Base-by-base conservation (phyloP, 768 basidiomycete species). In the Podaxis sp. region DNA sequence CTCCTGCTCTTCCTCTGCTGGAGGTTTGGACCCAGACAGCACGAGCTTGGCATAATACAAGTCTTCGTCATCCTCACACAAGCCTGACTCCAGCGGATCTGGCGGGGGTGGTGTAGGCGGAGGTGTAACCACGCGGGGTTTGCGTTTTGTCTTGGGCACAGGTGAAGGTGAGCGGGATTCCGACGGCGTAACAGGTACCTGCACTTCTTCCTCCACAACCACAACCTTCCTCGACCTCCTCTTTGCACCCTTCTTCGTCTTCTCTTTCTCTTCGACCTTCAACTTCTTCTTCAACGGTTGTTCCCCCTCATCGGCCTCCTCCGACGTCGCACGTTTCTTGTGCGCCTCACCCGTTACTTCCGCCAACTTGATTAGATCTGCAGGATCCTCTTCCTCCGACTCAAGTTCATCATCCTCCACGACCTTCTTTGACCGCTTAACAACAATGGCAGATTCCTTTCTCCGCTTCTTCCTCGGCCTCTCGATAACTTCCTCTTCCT, bases 41-140 rank as follows among this genome's bases (percentile, higher is more conserved):
- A 81, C 86, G 42, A 89, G 80, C 65, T 84, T 87, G 59, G 87
- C 80, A 73, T 88, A 95, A 75, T 90, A 96, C 15, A 92, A 72
- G 71, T 97, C 95, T 72, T 97, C 95, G 67, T 96, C 95, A 71
- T 96, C 95, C 40, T 87, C 82, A 66, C 90, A 90, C 12, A 93
- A 68, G 2, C 84, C 90, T 33, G 79, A 74, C 2, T 75, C 75
- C 38, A 87, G 71, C 1, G 82, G 82, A 71, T 90, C 84, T 13
- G 80, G 81, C 13, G 82, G 84, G 1, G 78, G 84, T 1, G 79
- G 79, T 4, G 83, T 82, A 8, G 81, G 80, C 1, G 72, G 77
- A 3, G 71, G 77, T 28, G 76, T 77, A 24, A 73, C 71, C 8
- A 72, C 71, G 33, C 70, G 74, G 66, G 73, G 68, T 33, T 74